Conservation (phyloP, 2,329 filamentous ascomycete species). For the Bipolaris bicolor region DNA sequence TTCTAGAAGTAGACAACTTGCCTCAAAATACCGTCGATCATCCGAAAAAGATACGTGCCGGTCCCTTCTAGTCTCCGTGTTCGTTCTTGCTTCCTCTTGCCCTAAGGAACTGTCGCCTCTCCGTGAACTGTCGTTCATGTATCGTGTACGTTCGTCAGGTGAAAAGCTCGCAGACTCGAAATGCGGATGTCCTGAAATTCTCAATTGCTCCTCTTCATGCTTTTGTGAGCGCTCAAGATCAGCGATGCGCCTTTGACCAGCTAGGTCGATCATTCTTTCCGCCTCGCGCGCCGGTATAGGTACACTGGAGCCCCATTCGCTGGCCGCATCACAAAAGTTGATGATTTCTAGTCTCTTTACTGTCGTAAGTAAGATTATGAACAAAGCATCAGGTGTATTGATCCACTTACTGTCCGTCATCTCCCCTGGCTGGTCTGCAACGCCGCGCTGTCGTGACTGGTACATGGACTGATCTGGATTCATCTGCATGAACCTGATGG, state of each 20-base stretch:
- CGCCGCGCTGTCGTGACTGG: not conserved
- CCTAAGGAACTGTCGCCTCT: not conserved
- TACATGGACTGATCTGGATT: conserved; percentile 20
- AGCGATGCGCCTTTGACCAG: conserved; percentile 25
- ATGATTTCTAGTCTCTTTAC: conserved; percentile 25
- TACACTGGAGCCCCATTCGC: conserved; percentile 36
- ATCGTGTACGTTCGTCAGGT: not conserved
- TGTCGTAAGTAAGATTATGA: not conserved
- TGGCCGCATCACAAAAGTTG: conserved; percentile 35
- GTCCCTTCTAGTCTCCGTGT: not conserved
- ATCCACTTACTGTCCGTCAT: conserved; percentile 27
- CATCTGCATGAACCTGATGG: conserved; percentile 30
- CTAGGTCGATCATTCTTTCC: conserved; percentile 27
- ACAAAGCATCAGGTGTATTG: accelerated
- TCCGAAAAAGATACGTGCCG: conserved; percentile 1
- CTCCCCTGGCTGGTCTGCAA: not conserved
- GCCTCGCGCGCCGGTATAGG: conserved; percentile 28
- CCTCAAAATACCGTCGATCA: not conserved
- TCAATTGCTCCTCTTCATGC: not conserved
- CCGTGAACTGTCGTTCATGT: not conserved
- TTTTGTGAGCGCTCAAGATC: conserved; percentile 1
- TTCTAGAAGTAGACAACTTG: not conserved
- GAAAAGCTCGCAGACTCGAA: not conserved
- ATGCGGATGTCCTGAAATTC: not conserved
- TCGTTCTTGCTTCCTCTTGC: not conserved